A percentile compares a stretch with the other conserved stretches of the same genome.
Evolutionary conservation across 2,329 filamentous ascomycete genomes (phyloP).

Genomic region (Corniculantispora saksenae): DNA sequence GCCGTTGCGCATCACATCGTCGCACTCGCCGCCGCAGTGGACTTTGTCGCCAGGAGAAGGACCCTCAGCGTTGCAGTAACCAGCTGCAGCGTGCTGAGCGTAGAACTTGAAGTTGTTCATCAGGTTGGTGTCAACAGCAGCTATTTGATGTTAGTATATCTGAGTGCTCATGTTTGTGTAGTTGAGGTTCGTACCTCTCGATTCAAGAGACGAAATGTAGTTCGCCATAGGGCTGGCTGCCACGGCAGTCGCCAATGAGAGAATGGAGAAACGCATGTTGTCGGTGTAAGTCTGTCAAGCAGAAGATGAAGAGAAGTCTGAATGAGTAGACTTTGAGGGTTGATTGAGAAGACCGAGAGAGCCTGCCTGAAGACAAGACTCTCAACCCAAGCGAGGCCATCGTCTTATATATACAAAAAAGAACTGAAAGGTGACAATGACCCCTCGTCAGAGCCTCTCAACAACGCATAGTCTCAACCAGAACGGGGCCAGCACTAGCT

Average conservation of each 20-base stretch:
- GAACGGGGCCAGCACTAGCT: not conserved
- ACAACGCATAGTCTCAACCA: not conserved
- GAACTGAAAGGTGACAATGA: not conserved
- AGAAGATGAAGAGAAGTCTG: not conserved
- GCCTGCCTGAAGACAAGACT: not conserved
- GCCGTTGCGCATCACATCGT: slow-evolving; percentile 43
- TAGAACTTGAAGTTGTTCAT: slow-evolving; percentile 48
- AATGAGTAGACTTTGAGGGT: not conserved
- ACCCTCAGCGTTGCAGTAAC: slow-evolving; percentile 54
- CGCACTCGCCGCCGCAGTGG: slow-evolving; percentile 47
- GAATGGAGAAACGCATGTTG: slow-evolving; percentile 29
- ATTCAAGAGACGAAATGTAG: slow-evolving; percentile 31
- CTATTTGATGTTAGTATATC: slow-evolving; percentile 9
- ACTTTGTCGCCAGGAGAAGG: slow-evolving; percentile 39
- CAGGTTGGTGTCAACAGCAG: slow-evolving; percentile 32
- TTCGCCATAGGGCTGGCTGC: slow-evolving; percentile 29
- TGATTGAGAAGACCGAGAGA: not conserved
- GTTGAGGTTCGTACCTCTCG: slow-evolving; percentile 34
- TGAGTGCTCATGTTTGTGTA: not conserved
- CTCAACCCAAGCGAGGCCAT: not conserved
- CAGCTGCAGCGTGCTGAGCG: slow-evolving; percentile 52
- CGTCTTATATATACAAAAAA: not conserved
- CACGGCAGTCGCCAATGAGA: slow-evolving; percentile 30
- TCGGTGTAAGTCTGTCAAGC: not conserved
- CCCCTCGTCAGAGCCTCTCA: not conserved